phyloP scores from a whole-genome alignment of 2,329 filamentous ascomycete genomes.

The Ciborinia camelliae region DNA sequence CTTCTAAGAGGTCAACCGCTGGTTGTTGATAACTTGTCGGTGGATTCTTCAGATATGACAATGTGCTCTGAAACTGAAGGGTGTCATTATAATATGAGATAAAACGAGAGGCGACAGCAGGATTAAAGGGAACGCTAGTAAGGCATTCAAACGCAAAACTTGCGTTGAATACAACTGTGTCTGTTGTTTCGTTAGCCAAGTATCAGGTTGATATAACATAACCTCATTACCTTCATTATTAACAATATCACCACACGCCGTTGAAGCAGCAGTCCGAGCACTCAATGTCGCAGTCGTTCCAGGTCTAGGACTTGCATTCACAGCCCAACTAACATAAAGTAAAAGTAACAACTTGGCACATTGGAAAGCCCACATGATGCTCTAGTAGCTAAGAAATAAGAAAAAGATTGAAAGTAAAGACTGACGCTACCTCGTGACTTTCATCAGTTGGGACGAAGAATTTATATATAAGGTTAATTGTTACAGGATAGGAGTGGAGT shows the following conservation, averaged over 20 bases:
- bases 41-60: slow-evolving; percentile 45
- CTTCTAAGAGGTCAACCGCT: slow-evolving; percentile 45
- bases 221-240: slow-evolving; percentile 15
- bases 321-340: not conserved
- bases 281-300: slow-evolving; percentile 4
- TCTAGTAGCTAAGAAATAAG: not conserved
- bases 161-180: slow-evolving; percentile 22
- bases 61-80: slow-evolving; percentile 36
- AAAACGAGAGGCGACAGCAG: slow-evolving; percentile 43
- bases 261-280: slow-evolving; percentile 19
- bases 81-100: slow-evolving; percentile 46
- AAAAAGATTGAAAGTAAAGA: not conserved
- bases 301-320: not conserved
- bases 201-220: not conserved
- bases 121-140: slow-evolving; percentile 45
- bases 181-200: slow-evolving; percentile 13
- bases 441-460: not conserved
- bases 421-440: not conserved
- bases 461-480: slow-evolving; percentile 1
- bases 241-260: slow-evolving; percentile 26
- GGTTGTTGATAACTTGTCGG: slow-evolving; percentile 49
- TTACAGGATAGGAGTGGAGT: not conserved
- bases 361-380: slow-evolving; percentile 1
- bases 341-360: not conserved
- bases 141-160: slow-evolving; percentile 42